Conservation (phyloP, 179 eudicot species). For the Beta macrorhiza region DNA sequence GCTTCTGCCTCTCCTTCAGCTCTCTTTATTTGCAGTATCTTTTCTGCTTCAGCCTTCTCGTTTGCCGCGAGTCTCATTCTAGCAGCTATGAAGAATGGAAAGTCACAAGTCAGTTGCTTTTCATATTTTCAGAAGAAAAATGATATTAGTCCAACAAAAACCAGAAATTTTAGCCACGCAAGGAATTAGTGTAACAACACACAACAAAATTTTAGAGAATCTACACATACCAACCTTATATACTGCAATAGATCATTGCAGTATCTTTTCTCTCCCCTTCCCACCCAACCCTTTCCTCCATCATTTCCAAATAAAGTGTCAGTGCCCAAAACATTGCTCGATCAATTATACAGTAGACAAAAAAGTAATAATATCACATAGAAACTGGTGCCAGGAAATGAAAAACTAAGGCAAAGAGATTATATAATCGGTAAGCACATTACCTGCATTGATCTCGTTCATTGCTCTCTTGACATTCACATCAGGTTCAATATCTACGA, state of each 20-base stretch:
- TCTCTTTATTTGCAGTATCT: constrained; percentile 49
- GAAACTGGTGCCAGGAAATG: background rate
- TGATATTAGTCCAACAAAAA: background rate
- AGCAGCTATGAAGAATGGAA: constrained; percentile 34
- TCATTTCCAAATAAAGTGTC: too few species aligned
- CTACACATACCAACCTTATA: background rate
- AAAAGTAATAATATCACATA: background rate
- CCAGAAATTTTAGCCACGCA: background rate
- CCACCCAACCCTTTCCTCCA: too few species aligned
- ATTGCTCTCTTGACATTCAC: constrained; percentile 52
- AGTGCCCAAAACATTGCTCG: background rate
- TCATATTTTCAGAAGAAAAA: background rate
- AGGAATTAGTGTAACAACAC: background rate
- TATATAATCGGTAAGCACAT: background rate
- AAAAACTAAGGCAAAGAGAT: background rate
- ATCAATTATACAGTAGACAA: background rate
- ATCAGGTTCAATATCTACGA: constrained; percentile 54
- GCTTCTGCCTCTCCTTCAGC: constrained; percentile 56
- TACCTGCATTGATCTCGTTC: constrained; percentile 59
- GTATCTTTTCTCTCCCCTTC: too few species aligned
- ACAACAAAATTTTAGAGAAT: background rate
- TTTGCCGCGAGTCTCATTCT: constrained; percentile 52
- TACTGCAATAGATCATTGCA: too few species aligned
- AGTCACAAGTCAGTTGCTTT: background rate
- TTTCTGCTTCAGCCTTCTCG: constrained; percentile 55